Percentiles rank a stretch among this genome's conserved stretches.
Evolutionary conservation across 1,284 basidiomycete species (phyloP).

Genomic region (Cryptococcus wingfieldii): DNA sequence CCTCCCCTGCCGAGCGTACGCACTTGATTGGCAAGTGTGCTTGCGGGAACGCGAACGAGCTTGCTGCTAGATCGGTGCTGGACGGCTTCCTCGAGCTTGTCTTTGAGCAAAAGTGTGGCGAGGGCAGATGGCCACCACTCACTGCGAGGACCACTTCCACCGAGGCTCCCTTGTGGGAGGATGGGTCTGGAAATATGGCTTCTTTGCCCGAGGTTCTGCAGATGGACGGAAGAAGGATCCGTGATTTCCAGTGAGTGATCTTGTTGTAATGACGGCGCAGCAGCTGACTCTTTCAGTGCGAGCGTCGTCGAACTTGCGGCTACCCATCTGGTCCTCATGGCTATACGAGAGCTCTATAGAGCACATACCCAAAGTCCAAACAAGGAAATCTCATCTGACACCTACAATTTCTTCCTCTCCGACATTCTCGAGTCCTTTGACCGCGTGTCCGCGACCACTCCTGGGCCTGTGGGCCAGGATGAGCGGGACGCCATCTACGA

Average conservation of each 20-base stretch:
- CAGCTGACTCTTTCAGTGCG: background rate
- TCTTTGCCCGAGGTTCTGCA: conserved; percentile 70
- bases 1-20: conserved; percentile 19
- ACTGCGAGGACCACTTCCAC: conserved; percentile 27
- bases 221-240: conserved; percentile 72
- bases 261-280: background rate
- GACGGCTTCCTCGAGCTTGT: conserved; percentile 67
- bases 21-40: conserved; percentile 31
- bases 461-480: too few relatives aligned
- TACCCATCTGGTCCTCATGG: conserved; percentile 72
- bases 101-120: conserved; percentile 48
- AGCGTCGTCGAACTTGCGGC: conserved; percentile 61
- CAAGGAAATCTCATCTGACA: background rate
- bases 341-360: conserved; percentile 55
- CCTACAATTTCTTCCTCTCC: background rate
- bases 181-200: conserved; percentile 48
- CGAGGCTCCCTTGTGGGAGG: conserved; percentile 38
- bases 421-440: background rate
- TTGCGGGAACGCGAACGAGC: conserved; percentile 24
- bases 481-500: background rate
- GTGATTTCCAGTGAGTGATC: conserved; percentile 49
- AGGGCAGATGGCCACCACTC: conserved; percentile 42
- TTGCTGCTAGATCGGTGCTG: conserved; percentile 54
- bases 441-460: too few relatives aligned
- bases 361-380: background rate